Conservation (phyloP, 2,329 filamentous ascomycete genomes). For the Lasiodiplodia sp. region DNA sequence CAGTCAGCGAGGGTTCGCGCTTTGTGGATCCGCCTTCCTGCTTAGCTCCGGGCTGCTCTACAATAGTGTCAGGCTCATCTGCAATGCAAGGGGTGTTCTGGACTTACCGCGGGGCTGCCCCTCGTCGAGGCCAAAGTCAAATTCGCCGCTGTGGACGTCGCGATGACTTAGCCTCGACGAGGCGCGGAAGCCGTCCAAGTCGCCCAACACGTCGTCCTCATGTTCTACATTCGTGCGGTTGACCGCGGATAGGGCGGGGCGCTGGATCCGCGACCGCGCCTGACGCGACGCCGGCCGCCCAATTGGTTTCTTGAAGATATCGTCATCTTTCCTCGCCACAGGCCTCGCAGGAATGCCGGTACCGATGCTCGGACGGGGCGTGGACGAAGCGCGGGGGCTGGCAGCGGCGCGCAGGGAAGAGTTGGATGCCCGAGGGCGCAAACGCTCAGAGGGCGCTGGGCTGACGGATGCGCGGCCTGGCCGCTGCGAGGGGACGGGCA, state of each 20-base stretch:
- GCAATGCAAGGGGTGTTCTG: constrained; percentile 32
- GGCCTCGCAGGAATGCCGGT: constrained; percentile 3
- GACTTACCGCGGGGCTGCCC: constrained; percentile 20
- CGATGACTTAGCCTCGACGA: constrained; percentile 43
- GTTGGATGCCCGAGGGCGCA: constrained; percentile 58
- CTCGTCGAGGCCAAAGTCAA: constrained; percentile 21
- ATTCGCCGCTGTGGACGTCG: constrained; percentile 37
- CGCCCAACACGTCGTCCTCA: constrained; percentile 42
- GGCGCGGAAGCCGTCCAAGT: constrained; percentile 52
- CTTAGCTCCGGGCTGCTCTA: constrained; percentile 32
- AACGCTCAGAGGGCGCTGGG: constrained; percentile 30
- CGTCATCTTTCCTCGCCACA: constrained; percentile 33
- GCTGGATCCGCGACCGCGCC: constrained; percentile 34
- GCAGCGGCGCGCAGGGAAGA: constrained; percentile 47
- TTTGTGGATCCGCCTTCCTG: constrained; percentile 31
- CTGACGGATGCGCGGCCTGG: constrained; percentile 33
- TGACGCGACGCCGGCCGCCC: constrained; percentile 46
- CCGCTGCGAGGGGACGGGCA: constrained; percentile 44
- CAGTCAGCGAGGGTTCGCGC: constrained; percentile 70
- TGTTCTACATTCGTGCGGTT: constrained; percentile 7
- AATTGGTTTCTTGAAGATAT: constrained; percentile 48
- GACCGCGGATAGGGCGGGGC: constrained; percentile 26
- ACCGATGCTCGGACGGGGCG: constrained; percentile 30
- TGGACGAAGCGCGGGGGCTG: constrained; percentile 30
- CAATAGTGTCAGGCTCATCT: constrained; percentile 30